phyloP scores from a whole-genome alignment of 345 rosid species.

The Brassica rapa region DNA sequence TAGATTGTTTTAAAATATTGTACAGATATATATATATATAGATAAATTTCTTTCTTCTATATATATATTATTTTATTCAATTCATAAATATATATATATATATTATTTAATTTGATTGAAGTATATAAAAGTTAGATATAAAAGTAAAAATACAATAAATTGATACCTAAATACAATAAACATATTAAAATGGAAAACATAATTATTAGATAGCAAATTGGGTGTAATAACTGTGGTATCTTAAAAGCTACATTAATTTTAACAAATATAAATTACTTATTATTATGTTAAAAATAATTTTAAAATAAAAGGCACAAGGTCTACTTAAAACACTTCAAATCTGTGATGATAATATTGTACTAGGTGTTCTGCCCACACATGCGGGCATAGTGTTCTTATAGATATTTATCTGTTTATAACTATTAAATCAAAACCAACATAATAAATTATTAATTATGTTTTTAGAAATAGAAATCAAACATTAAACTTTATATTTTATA shows the following conservation, averaged over 20 bases:
- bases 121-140: background rate
- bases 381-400: too few species aligned
- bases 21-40: too few species aligned
- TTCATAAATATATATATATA: background rate
- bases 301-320: background rate
- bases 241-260: background rate
- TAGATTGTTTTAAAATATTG: background rate
- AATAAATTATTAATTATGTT: too few species aligned
- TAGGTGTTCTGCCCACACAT: too few species aligned
- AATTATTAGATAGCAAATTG: too few species aligned
- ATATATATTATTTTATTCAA: too few species aligned
- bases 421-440: too few species aligned
- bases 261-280: background rate
- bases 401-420: too few species aligned
- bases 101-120: background rate
- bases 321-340: background rate
- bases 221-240: background rate
- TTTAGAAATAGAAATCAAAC: too few species aligned
- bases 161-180: background rate
- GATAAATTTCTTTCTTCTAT: too few species aligned
- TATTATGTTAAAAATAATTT: background rate
- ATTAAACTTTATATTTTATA: too few species aligned
- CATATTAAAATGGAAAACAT: background rate
- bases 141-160: background rate
- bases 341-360: background rate